Conservation (phyloP, 202 grass and related monocot genomes). For the Bolboschoenoplectus hybrid region DNA sequence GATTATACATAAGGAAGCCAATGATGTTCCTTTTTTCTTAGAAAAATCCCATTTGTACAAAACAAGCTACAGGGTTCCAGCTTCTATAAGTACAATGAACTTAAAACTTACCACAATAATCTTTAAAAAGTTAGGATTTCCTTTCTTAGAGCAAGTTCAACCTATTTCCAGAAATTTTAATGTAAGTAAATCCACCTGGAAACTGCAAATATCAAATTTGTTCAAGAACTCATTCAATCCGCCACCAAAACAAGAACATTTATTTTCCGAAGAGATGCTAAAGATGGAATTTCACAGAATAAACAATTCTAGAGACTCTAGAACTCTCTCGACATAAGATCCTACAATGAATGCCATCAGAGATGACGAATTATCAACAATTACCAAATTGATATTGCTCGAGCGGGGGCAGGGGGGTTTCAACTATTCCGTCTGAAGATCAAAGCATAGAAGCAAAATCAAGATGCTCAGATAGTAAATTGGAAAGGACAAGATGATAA, state of each 20-base stretch:
- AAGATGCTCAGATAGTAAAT: not conserved
- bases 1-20: not conserved
- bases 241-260: not conserved
- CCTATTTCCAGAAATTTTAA: not conserved
- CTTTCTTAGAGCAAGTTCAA: not conserved
- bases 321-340: not conserved
- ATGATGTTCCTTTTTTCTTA: not conserved
- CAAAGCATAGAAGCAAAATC: not conserved
- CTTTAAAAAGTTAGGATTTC: not conserved
- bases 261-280: too few species aligned
- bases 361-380: too few species aligned
- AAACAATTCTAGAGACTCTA: not conserved
- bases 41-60: not conserved
- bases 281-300: not conserved
- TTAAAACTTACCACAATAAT: not conserved
- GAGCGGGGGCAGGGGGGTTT: not conserved
- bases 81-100: not conserved
- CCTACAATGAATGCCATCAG: not conserved
- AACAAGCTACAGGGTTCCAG: not conserved
- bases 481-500: not conserved
- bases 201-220: not conserved
- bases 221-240: not conserved
- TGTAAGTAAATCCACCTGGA: not conserved
- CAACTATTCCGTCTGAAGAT: not conserved
- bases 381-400: not conserved